Base-by-base conservation (phyloP, 768 basidiomycete genomes). In the Botryobasidium botryosum region DNA sequence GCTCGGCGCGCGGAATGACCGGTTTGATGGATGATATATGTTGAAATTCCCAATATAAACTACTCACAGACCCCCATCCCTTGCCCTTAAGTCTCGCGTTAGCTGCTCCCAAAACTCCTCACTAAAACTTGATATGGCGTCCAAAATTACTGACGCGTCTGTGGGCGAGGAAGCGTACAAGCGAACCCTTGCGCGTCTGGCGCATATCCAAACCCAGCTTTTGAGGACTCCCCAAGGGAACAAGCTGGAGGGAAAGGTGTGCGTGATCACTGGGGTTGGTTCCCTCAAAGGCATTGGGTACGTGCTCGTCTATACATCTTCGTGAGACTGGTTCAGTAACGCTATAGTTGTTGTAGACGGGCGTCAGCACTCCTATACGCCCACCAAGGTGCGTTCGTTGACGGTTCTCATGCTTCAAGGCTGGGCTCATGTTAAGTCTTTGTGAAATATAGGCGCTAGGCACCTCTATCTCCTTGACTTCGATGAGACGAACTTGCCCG, bases 251-350 rank as follows among this genome's bases (percentile, higher is more conserved):
- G 75, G 69, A 50, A 91, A 87, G 59, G 83, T 90, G 21, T 84
- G 79, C 53, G 68, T 92, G 45, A 71, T 92, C 53, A 92, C 90
- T 1, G 90, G 90, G 15, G 86, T 79, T 25, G 80, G 82, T 25
- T 88, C 85, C 17, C 56, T 80, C 52, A 77, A 79, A 57, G 90
- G 90, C 15, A 94, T 94, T 49, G 90, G 90, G 79, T 90, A 62
- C 52, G 72, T 50, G 47, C 2, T 25, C 20, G n/a, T n/a, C n/a
- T n/a, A n/a, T n/a, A n/a, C 20, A 20, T 17, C 23, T 26, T 23
- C 13, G 15, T 42, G 7, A 28, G 10, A 42, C 40, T 21, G 8
- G 29, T 2, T 42, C 28, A n/a, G 26, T 12, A 39, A 23, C 15
- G 21, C 40, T 42, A 13, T 26, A 25, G 23, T 42, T 20, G 25